Evolutionary conservation across 805 yeast species (phyloP).

Genomic region (Sungouiozyma ichnusensis): DNA sequence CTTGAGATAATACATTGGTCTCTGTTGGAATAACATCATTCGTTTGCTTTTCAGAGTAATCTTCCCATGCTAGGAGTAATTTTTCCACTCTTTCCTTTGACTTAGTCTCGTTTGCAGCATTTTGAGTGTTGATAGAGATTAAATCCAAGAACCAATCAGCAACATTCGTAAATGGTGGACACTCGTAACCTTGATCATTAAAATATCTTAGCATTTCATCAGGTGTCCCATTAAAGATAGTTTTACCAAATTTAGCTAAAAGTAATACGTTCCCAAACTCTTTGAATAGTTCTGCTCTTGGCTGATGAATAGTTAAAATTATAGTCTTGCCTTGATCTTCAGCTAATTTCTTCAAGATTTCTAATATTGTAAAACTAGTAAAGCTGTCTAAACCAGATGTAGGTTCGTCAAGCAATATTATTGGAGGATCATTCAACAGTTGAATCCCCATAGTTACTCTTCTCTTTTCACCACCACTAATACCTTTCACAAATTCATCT

Average conservation of each 20-base stretch:
- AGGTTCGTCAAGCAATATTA: slow-evolving; percentile 75
- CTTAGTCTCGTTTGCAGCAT: slow-evolving; percentile 31
- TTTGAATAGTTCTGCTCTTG: slow-evolving; percentile 54
- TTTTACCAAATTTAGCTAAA: slow-evolving; percentile 63
- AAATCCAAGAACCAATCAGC: slow-evolving; percentile 70
- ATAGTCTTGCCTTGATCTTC: slow-evolving; percentile 50
- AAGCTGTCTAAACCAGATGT: slow-evolving; percentile 81
- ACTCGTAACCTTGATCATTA: slow-evolving; percentile 36
- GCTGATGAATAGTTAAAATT: slow-evolving; percentile 75
- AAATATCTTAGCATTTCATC: slow-evolving; percentile 39
- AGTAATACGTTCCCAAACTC: slow-evolving; percentile 63
- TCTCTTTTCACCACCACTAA: slow-evolving; percentile 87
- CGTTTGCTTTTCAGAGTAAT: not conserved
- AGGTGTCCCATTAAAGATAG: slow-evolving; percentile 56
- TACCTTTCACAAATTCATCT: slow-evolving; percentile 48
- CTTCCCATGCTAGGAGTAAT: slow-evolving; percentile 33
- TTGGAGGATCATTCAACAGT: slow-evolving; percentile 57
- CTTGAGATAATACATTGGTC: slow-evolving; percentile 7
- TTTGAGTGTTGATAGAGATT: slow-evolving; percentile 47
- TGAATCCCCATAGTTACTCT: slow-evolving; percentile 77
- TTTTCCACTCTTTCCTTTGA: slow-evolving; percentile 33
- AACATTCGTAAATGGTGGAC: slow-evolving; percentile 53
- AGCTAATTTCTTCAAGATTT: slow-evolving; percentile 48
- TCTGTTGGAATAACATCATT: slow-evolving; percentile 1
- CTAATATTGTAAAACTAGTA: slow-evolving; percentile 59